These are phyloP conservation scores for Fusarium sp. DNA, from an alignment of 2,329 filamentous ascomycete species.

Conservation along the genomic window DNA sequence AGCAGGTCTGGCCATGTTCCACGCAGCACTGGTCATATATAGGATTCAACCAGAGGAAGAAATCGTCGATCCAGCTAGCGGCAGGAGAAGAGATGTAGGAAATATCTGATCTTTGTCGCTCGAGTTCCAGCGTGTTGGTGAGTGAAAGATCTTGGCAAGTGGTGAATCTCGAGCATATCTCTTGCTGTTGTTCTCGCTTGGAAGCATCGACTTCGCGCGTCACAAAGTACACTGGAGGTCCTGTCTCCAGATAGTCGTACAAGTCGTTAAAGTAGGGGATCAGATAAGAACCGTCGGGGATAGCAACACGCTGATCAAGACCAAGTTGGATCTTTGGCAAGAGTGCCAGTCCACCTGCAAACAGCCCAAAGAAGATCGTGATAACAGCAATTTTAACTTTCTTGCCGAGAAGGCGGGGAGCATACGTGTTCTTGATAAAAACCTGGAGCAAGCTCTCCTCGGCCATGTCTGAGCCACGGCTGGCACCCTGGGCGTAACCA, in stretches of 20 bases:
- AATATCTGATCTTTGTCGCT: constrained; percentile 87
- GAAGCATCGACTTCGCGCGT: constrained; percentile 85
- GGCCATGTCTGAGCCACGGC: constrained; percentile 75
- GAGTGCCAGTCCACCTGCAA: constrained; percentile 85
- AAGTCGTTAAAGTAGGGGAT: constrained; percentile 97
- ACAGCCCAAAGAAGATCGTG: constrained; percentile 85
- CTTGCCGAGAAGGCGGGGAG: constrained; percentile 81
- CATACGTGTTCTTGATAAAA: constrained; percentile 92
- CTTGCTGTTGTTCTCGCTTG: constrained; percentile 78
- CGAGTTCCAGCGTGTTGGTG: constrained; percentile 90
- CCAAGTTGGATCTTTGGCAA: constrained; percentile 88
- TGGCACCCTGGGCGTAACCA: constrained; percentile 65
- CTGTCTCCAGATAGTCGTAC: constrained; percentile 89
- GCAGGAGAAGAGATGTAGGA: constrained; percentile 90
- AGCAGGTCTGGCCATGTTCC: constrained; percentile 78
- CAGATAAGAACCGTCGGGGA: constrained; percentile 93
- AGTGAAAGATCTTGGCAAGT: constrained; percentile 87
- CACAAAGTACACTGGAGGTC: constrained; percentile 96
- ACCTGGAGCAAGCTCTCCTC: constrained; percentile 86
- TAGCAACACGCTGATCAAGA: constrained; percentile 92
- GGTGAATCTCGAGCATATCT: constrained; percentile 91
- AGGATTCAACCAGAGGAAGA: constrained; percentile 96
- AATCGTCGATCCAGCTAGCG: constrained; percentile 97
- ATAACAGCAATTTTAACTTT: constrained; percentile 83
- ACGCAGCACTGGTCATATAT: constrained; percentile 77